A percentile compares a stretch with the other conserved stretches of the same genome.
These are phyloP conservation scores for Candida ortonii DNA, from an alignment of 805 yeast species.

Conservation along the genomic window DNA sequence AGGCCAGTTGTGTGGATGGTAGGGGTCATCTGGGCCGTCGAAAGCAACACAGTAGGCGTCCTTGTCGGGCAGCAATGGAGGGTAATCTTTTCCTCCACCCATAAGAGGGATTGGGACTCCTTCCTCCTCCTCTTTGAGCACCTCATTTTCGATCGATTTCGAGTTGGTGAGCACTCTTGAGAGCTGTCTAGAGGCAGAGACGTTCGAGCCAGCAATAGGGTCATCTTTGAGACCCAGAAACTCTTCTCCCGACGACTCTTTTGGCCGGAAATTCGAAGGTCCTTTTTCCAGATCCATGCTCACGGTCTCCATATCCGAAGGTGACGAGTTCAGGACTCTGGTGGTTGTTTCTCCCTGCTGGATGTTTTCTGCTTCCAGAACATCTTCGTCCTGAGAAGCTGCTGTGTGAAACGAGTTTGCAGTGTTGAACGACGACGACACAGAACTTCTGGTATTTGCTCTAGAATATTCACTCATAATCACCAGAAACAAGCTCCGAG, in stretches of 20 bases:
- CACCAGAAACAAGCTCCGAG: too few relatives aligned
- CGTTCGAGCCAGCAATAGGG: constrained; percentile 11
- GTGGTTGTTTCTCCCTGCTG: neutral
- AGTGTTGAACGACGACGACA: constrained; percentile 15
- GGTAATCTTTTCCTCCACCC: constrained; percentile 67
- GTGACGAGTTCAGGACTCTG: constrained; percentile 2
- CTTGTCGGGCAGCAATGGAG: constrained; percentile 56
- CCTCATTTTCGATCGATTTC: constrained; percentile 26
- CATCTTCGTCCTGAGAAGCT: constrained; percentile 3
- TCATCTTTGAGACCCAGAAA: constrained; percentile 3
- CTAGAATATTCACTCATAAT: neutral
- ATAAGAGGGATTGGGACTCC: constrained; percentile 49
- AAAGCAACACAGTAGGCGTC: constrained; percentile 63
- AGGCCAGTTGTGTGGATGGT: constrained; percentile 79
- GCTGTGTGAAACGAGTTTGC: constrained; percentile 17
- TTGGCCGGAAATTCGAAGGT: constrained; percentile 12
- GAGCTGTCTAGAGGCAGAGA: constrained; percentile 24
- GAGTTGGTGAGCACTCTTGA: constrained; percentile 44
- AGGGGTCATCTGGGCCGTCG: constrained; percentile 78
- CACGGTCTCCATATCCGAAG: constrained; percentile 10
- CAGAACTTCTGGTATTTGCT: constrained; percentile 7
- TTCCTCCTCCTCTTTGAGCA: constrained; percentile 31
- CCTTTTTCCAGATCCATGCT: constrained; percentile 6
- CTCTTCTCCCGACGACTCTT: constrained; percentile 2
- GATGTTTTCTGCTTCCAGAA: neutral